Evolutionary conservation across 306 rosid genomes (phyloP), one percentile per base, ranked within the genome.

Genomic region (Prosopis cineraria): DNA sequence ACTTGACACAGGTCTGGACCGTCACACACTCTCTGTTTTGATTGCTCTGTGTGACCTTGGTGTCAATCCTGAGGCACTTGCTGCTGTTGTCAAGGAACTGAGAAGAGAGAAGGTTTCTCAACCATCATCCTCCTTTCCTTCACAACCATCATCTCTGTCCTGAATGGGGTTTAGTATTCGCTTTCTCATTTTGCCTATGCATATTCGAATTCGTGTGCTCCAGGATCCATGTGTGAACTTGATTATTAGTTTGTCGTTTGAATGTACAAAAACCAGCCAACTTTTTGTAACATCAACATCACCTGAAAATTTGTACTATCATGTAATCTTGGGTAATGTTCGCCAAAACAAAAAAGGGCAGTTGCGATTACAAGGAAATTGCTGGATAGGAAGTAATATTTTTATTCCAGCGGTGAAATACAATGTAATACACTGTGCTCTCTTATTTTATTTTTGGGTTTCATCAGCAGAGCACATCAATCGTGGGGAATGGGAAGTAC

Each of bases 51-150:
- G 65, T 58, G 65, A 58, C 19, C 19, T 58, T 34, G 65, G 65
- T 3, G 65, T 58, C 65, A 58, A 58, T 58, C 65, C 65, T 11
- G 65, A 58, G 34, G 65, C 65, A 58, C 65, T 58, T 27, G 65
- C 65, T 58, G 65, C 65, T 58, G 36, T 58, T 27, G 36, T 58
- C 17, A 58, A 27, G 36, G 65, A 58, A 24, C 65, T 58, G 6
- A 25, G 36, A 58, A 27, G 19, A 25, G 65, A 58, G 19, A 58
- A 13, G 36, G 17, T 36, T 27, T 58, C 19, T 58, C 65, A 58
- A 12, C 33, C 36, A 27, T 27, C 34, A 1, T 29, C 65, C 65
- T 58, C 65, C 8, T 36, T 27, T 3, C 65, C 34, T 6, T 3
- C 65, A 25, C 65, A 25, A 27, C 10, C 65, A n/a, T n/a, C 58